phyloP scores from a whole-genome alignment of 768 basidiomycete genomes.

The Trametes elegans region DNA sequence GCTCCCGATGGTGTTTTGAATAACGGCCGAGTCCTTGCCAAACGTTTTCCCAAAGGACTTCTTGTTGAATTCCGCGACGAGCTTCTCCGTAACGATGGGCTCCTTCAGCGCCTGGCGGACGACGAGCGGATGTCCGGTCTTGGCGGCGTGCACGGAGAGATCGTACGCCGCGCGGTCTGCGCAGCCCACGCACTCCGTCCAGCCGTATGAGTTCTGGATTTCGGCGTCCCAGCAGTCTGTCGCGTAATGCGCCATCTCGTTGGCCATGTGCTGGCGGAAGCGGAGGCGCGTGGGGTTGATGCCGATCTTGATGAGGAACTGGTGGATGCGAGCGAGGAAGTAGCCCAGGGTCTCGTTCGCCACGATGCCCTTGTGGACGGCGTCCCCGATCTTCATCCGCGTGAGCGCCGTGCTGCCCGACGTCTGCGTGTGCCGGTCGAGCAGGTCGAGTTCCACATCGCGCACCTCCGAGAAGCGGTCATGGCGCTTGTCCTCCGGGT shows the following conservation, averaged over 20 bases:
- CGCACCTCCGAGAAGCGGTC: slow-evolving; percentile 78
- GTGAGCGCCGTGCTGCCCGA: slow-evolving; percentile 65
- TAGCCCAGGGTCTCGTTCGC: slow-evolving; percentile 98
- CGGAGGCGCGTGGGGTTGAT: slow-evolving; percentile 80
- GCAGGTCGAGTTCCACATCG: slow-evolving; percentile 69
- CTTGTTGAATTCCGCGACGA: slow-evolving; percentile 80
- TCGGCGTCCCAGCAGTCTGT: slow-evolving; percentile 99
- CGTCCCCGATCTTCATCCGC: slow-evolving; percentile 80
- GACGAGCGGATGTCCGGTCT: slow-evolving; percentile 81
- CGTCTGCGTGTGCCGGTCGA: slow-evolving; percentile 82
- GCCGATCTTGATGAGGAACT: slow-evolving; percentile 88
- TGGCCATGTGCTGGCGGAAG: slow-evolving; percentile 97
- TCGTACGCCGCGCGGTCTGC: slow-evolving; percentile 98
- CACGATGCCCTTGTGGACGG: slow-evolving; percentile 80
- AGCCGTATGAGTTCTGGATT: slow-evolving; percentile 86
- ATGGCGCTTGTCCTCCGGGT: slow-evolving; percentile 90
- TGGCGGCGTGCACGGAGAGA: slow-evolving; percentile 81
- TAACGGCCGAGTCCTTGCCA: slow-evolving; percentile 71
- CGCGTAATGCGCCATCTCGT: slow-evolving; percentile 99
- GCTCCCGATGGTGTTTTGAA: slow-evolving; percentile 62
- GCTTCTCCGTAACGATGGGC: slow-evolving; percentile 78
- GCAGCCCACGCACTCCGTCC: slow-evolving; percentile 99
- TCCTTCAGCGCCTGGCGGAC: slow-evolving; percentile 86
- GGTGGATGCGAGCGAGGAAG: slow-evolving; percentile 90
- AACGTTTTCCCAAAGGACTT: slow-evolving; percentile 88